Percentiles rank a stretch among this genome's conserved stretches.
Conservation (phyloP, 148 eudicot species). For the Rheum nobile region DNA sequence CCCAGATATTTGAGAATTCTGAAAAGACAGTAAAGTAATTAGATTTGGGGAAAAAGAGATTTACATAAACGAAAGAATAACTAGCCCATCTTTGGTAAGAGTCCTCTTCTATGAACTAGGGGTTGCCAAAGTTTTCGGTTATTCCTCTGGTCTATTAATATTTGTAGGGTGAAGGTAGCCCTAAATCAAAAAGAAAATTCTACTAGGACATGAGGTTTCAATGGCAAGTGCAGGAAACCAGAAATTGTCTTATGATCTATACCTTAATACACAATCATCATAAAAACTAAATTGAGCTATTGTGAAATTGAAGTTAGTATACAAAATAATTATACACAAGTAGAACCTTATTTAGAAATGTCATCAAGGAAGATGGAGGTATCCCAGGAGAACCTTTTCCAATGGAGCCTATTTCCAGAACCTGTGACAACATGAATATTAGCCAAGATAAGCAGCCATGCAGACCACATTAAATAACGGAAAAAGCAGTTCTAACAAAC, state of each 20-base stretch:
- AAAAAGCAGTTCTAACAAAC: neutral
- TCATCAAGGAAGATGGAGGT: constrained; percentile 94
- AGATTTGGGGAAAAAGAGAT: neutral
- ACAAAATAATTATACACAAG: neutral
- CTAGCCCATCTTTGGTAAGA: neutral
- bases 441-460: neutral
- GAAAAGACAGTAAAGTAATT: constrained; percentile 15
- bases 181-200: too few species aligned
- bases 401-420: constrained; percentile 86
- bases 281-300: neutral
- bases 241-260: neutral
- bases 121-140: neutral
- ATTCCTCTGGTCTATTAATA: neutral
- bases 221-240: neutral
- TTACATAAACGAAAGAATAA: neutral
- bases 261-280: neutral
- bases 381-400: constrained; percentile 93
- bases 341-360: constrained; percentile 67
- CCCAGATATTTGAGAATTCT: constrained; percentile 71
- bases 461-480: neutral
- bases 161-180: neutral
- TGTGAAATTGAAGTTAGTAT: neutral
- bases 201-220: neutral
- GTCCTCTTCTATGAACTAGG: neutral
- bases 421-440: constrained; percentile 30